These are phyloP conservation scores for Coniochaeta sp. DNA, from an alignment of 2,329 filamentous ascomycete genomes.

Conservation along the genomic window DNA sequence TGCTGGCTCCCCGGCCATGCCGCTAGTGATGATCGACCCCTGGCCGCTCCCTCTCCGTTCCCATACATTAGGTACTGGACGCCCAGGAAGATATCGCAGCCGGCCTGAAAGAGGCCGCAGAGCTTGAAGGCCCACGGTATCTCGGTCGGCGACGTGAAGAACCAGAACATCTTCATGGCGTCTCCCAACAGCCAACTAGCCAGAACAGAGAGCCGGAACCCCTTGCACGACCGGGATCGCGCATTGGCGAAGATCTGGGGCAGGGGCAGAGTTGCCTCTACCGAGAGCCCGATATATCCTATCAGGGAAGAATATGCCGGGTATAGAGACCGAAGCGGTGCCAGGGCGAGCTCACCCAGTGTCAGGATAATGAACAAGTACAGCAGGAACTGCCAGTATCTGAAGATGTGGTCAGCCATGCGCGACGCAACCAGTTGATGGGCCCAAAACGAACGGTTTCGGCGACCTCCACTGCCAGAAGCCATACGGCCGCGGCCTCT, in stretches of 20 bases:
- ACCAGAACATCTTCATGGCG: constrained; percentile 82
- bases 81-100: constrained; percentile 67
- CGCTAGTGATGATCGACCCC: constrained; percentile 14
- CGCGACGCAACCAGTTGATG: neutral
- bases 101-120: constrained; percentile 74
- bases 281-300: constrained; percentile 66
- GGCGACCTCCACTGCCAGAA: constrained; percentile 79
- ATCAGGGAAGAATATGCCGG: constrained; percentile 57
- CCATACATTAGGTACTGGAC: constrained; percentile 68
- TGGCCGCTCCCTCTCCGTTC: constrained; percentile 32
- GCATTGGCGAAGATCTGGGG: constrained; percentile 71
- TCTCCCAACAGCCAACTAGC: constrained; percentile 74
- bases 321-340: constrained; percentile 50
- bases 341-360: constrained; percentile 59
- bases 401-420: constrained; percentile 22
- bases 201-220: constrained; percentile 69
- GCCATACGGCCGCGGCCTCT: constrained; percentile 55
- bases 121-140: constrained; percentile 77
- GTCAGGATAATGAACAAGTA: constrained; percentile 58
- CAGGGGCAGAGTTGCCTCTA: constrained; percentile 75
- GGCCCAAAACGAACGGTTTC: constrained; percentile 45
- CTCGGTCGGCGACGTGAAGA: constrained; percentile 61
- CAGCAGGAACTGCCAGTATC: constrained; percentile 71
- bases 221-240: constrained; percentile 61
- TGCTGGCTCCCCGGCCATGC: neutral